These are phyloP conservation scores for Gentiana macrophylla DNA, from an alignment of 257 asterid species.

Conservation along the genomic window DNA sequence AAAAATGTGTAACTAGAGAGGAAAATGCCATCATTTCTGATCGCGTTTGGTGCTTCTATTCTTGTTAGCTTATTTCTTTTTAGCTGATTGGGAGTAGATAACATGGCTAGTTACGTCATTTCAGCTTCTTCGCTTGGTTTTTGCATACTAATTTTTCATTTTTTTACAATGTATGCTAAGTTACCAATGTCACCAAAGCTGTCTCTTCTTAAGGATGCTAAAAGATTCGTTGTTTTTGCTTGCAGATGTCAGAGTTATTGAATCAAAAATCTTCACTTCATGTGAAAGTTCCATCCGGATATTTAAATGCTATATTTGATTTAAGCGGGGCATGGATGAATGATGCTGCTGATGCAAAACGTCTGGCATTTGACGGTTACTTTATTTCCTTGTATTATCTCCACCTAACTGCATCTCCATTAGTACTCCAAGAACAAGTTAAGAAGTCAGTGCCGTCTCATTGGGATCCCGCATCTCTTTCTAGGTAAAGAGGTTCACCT, in stretches of 20 bases:
- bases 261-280: constrained; percentile 84
- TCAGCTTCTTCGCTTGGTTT: too few species aligned
- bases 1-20: too few species aligned
- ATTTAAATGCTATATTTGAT: constrained; percentile 77
- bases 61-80: too few species aligned
- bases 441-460: constrained; percentile 87
- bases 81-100: too few species aligned
- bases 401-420: constrained; percentile 78
- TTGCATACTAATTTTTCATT: too few species aligned
- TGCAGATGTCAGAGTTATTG: constrained; percentile 95
- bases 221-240: constrained; percentile 1
- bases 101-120: too few species aligned
- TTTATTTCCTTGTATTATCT: constrained; percentile 77
- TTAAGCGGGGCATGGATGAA: constrained; percentile 89
- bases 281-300: constrained; percentile 94
- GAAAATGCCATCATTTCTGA: too few species aligned
- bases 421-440: constrained; percentile 79
- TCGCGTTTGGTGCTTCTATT: too few species aligned
- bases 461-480: constrained; percentile 86
- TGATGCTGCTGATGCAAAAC: constrained; percentile 77
- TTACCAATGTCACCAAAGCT: too few species aligned
- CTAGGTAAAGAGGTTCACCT: constrained; percentile 38
- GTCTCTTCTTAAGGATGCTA: too few species aligned
- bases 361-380: constrained; percentile 89
- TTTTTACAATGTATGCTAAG: too few species aligned